Base-by-base conservation (phyloP, 2,329 filamentous ascomycete species). In the Ophiognomonia clavigignenti-juglandacearum region DNA sequence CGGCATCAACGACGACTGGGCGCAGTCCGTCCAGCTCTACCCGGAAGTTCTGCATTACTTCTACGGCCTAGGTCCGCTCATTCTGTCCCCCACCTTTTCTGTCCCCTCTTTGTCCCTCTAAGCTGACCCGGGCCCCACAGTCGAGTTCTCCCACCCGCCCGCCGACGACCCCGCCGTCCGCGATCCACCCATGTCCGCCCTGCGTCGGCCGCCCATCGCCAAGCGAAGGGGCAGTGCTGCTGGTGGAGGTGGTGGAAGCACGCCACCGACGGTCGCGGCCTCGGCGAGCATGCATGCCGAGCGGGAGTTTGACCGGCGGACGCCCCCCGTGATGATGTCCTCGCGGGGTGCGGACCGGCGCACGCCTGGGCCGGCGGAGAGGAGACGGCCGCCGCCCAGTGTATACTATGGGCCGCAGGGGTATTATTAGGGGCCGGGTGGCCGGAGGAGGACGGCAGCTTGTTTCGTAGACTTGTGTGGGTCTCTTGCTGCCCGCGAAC, bases 21-120 rank as follows among this genome's bases (percentile, higher is more conserved):
- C 83, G 57, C 74, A 78, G 24, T 85, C 82, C 39, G 86, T 90
- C 32, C 78, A 88, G 57, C 77, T 82, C 45, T 92, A 91, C 57
- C 87, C 86, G 4, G 85, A 90, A 61, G 82, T 91, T n/a, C 71
- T 92, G 45, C 83, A 89, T 64, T 89, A 91, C 65, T 91, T 86
- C 61, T 91, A 85, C 65, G 74, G 79, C 50, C 70, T 90, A 31
- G 46, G 50, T 52, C 26, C 14, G 46, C 41, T n/a, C n/a, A n/a
- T n/a, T n/a, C n/a, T n/a, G n/a, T n/a, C n/a, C n/a, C 11, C 4
- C 16, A 18, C 22, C 23, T 31, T 13, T 16, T 11, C 35, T 44
- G 16, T 38, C 24, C 10, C 3, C 18, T 18, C 16, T 4, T 4
- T 7, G n/a, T 8, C 9, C 31, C 11, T 22, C 23, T 20, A 10